A percentile compares a stretch with the other conserved stretches of the same genome.
phyloP scores from a whole-genome alignment of 2,329 filamentous ascomycete genomes.

The Trichocomaceae sp. region DNA sequence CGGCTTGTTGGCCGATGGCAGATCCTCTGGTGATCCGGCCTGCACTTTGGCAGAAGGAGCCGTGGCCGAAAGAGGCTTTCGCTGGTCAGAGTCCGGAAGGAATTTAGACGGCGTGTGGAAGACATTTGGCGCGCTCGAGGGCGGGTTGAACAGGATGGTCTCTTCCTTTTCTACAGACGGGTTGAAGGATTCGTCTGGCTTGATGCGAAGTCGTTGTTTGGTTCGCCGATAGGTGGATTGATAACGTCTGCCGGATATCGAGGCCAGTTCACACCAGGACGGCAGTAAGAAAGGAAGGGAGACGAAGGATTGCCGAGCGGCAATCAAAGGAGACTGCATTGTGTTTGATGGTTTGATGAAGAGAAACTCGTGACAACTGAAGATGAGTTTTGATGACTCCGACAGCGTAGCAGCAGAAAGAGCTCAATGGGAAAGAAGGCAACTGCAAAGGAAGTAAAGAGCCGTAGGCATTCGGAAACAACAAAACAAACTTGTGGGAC shows the following conservation, averaged over 20 bases:
- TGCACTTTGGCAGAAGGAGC: constrained; percentile 19
- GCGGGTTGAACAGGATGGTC: constrained; percentile 61
- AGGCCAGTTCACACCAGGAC: constrained; percentile 29
- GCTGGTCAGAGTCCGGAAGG: constrained; percentile 53
- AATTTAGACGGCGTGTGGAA: constrained; percentile 61
- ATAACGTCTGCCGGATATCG: constrained; percentile 33
- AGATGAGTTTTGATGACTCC: neutral
- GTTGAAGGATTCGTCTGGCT: constrained; percentile 47
- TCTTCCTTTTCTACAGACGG: constrained; percentile 37
- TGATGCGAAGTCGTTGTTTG: constrained; percentile 46
- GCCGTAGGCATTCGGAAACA: neutral
- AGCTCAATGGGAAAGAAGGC: neutral
- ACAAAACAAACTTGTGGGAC: neutral
- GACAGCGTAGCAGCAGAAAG: neutral
- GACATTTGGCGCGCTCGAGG: constrained; percentile 55
- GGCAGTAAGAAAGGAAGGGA: constrained; percentile 36
- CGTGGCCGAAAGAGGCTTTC: constrained; percentile 35
- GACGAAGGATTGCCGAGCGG: constrained; percentile 29
- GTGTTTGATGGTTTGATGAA: neutral
- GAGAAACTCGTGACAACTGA: neutral
- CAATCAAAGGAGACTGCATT: constrained; percentile 11
- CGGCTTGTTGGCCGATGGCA: constrained; percentile 46
- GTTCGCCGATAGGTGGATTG: constrained; percentile 47
- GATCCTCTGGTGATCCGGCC: constrained; percentile 19
- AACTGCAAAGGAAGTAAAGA: neutral